Evolutionary conservation across 306 rosid genomes (phyloP).

Genomic region (Gastrolobium bilobum): DNA sequence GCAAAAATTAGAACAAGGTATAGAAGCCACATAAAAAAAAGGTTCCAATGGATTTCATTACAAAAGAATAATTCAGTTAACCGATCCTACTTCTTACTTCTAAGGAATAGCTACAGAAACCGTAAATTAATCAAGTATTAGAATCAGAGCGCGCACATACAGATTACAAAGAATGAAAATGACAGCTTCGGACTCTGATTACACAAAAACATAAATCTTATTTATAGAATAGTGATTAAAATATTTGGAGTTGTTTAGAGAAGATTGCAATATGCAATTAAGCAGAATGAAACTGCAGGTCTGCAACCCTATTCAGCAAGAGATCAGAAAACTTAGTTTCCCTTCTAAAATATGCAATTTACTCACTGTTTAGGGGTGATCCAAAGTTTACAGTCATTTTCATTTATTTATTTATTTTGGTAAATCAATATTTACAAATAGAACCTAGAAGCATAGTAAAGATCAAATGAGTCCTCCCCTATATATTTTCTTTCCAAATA

Average conservation of each 20-base stretch:
- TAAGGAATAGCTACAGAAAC: conserved; percentile 50
- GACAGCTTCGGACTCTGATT: background rate
- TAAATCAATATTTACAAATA: background rate
- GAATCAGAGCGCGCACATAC: background rate
- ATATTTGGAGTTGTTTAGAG: conserved; percentile 1
- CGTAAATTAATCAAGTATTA: conserved; percentile 47
- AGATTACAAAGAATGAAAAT: conserved; percentile 29
- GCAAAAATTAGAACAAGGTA: conserved; percentile 45
- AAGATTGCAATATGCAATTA: conserved; percentile 1
- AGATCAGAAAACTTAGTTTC: conserved; percentile 14
- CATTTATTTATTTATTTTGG: background rate
- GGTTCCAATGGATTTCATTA: conserved; percentile 10
- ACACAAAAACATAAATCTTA: conserved; percentile 31
- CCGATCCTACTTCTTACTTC: conserved; percentile 47
- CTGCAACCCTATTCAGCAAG: background rate
- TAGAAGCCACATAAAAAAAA: background rate
- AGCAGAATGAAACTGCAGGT: conserved; percentile 38
- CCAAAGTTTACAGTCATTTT: conserved; percentile 24
- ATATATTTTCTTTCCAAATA: background rate
- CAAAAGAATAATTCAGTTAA: conserved; percentile 40
- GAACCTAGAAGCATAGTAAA: conserved; percentile 8
- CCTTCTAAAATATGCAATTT: background rate
- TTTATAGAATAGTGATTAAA: conserved; percentile 11
- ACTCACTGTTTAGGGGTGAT: conserved; percentile 11
- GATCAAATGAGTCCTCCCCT: conserved; percentile 1